These are phyloP conservation scores for Discostella pseudostelligera DNA, from an alignment of 108 stramenopile species.

Conservation along the genomic window DNA sequence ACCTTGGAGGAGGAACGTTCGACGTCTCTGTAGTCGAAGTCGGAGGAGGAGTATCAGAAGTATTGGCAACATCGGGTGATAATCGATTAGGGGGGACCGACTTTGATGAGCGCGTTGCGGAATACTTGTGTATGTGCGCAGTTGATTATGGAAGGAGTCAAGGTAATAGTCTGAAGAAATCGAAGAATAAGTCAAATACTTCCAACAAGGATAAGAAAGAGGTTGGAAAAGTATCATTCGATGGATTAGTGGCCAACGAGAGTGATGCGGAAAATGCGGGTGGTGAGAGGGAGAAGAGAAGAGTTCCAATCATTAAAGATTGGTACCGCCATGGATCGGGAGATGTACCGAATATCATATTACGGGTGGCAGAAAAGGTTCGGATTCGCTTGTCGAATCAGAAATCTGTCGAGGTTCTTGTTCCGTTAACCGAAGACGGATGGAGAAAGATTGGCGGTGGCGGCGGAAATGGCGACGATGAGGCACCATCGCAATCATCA, in stretches of 20 bases:
- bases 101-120: slow-evolving; percentile 81
- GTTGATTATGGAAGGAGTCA: slow-evolving; percentile 32
- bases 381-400: slow-evolving; percentile 75
- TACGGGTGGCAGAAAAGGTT: slow-evolving; percentile 66
- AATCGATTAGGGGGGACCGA: slow-evolving; percentile 88
- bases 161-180: not conserved
- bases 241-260: not conserved
- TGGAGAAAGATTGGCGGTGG: slow-evolving; percentile 50
- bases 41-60: slow-evolving; percentile 85
- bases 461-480: not conserved
- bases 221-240: no score
- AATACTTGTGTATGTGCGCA: slow-evolving; percentile 50
- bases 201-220: slow-evolving; percentile 9
- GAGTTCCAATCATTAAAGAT: slow-evolving; percentile 19
- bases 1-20: slow-evolving; percentile 94
- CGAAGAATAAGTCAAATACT: not conserved
- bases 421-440: slow-evolving; percentile 70
- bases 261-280: not conserved
- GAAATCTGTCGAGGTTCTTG: slow-evolving; percentile 47
- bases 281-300: not conserved
- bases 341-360: slow-evolving; percentile 45
- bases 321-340: slow-evolving; percentile 39
- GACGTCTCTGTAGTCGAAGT: slow-evolving; percentile 90
- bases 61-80: slow-evolving; percentile 89
- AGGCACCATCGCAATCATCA: not conserved